Base-by-base conservation (phyloP, 768 basidiomycete species). In the Russula sp. region DNA sequence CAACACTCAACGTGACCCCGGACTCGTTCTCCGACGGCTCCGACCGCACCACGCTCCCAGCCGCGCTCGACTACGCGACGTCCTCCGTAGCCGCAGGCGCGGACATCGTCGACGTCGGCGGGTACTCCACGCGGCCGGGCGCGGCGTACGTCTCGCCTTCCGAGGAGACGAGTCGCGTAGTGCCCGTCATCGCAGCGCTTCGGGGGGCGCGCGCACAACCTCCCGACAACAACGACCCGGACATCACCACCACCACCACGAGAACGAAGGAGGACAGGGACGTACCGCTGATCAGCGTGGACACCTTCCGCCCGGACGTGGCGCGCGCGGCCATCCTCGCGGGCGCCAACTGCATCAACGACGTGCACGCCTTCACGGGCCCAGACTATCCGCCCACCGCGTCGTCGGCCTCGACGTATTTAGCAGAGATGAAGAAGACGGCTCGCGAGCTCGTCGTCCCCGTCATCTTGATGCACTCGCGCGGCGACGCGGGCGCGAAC, bases 11-110 rank as follows among this genome's bases (percentile, higher is more conserved):
- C 70, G 81, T 81, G 6, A 98, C 96, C 0, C 95, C 96, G 2
- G 95, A 99, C 73, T 97, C 95, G 0, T 98, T 98, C 75, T 98
- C 95, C 0, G 94, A 98, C 64, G 93, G 93, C 10, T 79, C 84
- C 0, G 70, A 73, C 20, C 77, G 88, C 71, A 77, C 80, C 63
- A 79, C 78, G 0, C 65, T 85, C 11, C 66, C 78, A 0, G 70
- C 77, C 10, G 89, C 88, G 0, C 68, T 93, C 16, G 67, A 70
- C 3, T 88, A 87, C 63, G 76, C 79, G 0, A 64, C 69, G 4
- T 54, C 74, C 4, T 78, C 91, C 0, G 75, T 84, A 2, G 63
- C 72, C 0, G 76, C 76, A 0, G 87, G 88, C 1, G 87, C 89
- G 0, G 79, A 84, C 59, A 89, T 99, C 59, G 75, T 98, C 61